Evolutionary conservation across 1,139 yeast genomes (phyloP), one percentile per base, ranked within the genome.

Genomic region (Yamadazyma taylorii): DNA sequence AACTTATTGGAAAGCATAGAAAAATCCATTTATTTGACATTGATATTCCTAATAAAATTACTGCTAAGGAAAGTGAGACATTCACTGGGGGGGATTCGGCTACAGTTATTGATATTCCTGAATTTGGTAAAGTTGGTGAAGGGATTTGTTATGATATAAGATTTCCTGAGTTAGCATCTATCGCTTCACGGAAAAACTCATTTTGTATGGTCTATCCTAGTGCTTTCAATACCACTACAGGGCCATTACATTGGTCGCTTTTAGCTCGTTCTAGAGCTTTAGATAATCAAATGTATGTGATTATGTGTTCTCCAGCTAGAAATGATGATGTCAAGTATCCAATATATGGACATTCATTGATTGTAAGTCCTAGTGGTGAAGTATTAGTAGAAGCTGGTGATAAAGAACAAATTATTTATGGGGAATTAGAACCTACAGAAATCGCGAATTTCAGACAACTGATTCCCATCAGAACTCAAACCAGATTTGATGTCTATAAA

Each of bases 161-260:
- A 47, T 90, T 90, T 67, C 96, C 95, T 0, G 97, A 90, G 58
- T 70, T 89, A 46, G 95, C 97, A 1, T 75, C 81, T 49, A 72
- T 83, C 16, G 89, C 95, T 8, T 58, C 67, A 26, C 75, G 80
- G 11, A 48, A 62, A 41, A 78, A 79, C 39, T 81, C 95, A 0
- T 88, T 88, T 63, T 94, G 94, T 24, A 84, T 89, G 92, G 71
- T 88, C 36, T 89, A 88, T 50, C 97, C 97, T 0, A 95, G 96
- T 37, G 97, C 97, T 0, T 90, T 90, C 69, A 90, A 90, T 66
- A 86, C 95, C 16, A 87, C 92, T 22, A 90, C 97, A 0, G 97
- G 97, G 0, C 97, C 97, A 1, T 68, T 87, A 55, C 97, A 88
- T 59, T 90, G 97, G 97, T 85, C 83, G 48, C 69, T 89, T 47